Evolutionary conservation across 352 stramenopile genomes (phyloP).

Genomic region (Phytophthora rubi): DNA sequence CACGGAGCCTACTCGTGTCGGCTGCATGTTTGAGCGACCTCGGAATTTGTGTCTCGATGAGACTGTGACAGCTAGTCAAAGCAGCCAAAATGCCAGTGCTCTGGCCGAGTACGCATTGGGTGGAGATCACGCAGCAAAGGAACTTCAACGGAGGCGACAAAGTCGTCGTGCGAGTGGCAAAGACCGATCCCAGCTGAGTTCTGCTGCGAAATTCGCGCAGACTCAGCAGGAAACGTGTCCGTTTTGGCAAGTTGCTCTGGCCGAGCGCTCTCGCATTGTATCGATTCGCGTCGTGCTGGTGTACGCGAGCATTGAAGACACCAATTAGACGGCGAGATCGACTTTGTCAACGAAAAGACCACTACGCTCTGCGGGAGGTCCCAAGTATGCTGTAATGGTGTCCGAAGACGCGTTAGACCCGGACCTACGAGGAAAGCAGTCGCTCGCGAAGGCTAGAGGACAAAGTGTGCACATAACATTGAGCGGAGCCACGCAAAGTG

Average conservation of each 20-base stretch:
- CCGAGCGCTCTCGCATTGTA: conserved; percentile 38
- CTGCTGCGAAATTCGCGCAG: conserved; percentile 42
- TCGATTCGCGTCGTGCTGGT: conserved; percentile 33
- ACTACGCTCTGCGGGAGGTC: conserved; percentile 5
- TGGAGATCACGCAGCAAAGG: conserved; percentile 25
- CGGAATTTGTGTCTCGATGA: conserved; percentile 54
- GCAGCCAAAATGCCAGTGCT: conserved; percentile 70
- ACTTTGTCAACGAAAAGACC: conserved; percentile 8
- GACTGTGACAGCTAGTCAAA: conserved; percentile 48
- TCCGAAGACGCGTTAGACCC: conserved; percentile 65
- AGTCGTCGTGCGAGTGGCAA: conserved; percentile 14
- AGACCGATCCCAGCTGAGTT: conserved; percentile 8
- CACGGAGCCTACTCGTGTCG: conserved; percentile 50
- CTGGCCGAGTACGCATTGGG: conserved; percentile 52
- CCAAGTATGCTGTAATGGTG: conserved; percentile 59
- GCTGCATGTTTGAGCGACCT: conserved; percentile 66
- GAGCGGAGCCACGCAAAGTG: conserved; percentile 27
- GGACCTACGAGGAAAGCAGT: conserved; percentile 69
- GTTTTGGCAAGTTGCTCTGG: conserved; percentile 71
- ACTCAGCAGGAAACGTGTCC: conserved; percentile 80
- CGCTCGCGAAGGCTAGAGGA: conserved; percentile 53
- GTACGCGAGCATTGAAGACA: conserved; percentile 6
- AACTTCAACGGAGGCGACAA: conserved; percentile 10
- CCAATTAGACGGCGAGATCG: conserved; percentile 8
- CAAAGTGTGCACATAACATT: conserved; percentile 62